phyloP scores from a whole-genome alignment of 2,329 filamentous ascomycete species.

The Alternaria rosae region DNA sequence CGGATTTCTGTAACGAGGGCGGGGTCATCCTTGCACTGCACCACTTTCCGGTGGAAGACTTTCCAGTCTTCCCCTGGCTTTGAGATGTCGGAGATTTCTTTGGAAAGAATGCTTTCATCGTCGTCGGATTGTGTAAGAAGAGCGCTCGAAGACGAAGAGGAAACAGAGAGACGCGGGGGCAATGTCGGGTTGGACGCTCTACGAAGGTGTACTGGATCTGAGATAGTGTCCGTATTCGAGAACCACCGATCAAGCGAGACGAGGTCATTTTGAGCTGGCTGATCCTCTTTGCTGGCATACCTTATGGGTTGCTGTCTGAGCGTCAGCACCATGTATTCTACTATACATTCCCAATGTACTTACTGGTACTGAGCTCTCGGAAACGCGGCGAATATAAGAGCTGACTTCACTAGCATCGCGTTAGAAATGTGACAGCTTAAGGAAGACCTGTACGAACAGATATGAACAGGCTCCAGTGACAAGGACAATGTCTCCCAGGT shows the following conservation, averaged over 20 bases:
- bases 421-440: background rate
- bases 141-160: conserved; percentile 7
- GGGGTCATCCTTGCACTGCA: background rate
- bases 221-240: conserved; percentile 18
- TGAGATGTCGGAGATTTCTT: background rate
- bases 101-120: conserved; percentile 5
- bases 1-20: conserved; percentile 7
- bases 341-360: background rate
- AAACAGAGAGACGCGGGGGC: conserved; percentile 10
- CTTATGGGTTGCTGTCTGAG: background rate
- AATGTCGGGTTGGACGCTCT: conserved; percentile 9
- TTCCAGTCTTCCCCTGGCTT: conserved; percentile 16
- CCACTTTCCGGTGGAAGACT: conserved; percentile 24
- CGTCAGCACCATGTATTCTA: background rate
- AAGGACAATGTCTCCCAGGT: conserved; percentile 7
- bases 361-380: background rate
- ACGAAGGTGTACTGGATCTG: background rate
- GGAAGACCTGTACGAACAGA: background rate
- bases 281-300: background rate
- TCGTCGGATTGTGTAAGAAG: conserved; percentile 1
- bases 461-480: background rate
- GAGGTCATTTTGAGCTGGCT: background rate
- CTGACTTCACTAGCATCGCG: background rate
- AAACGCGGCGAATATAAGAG: background rate
- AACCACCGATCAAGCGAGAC: background rate